Percentiles rank a stretch among this genome's conserved stretches.
phyloP scores from a whole-genome alignment of 2,329 filamentous ascomycete species.

The Cladophialophora carrionii region DNA sequence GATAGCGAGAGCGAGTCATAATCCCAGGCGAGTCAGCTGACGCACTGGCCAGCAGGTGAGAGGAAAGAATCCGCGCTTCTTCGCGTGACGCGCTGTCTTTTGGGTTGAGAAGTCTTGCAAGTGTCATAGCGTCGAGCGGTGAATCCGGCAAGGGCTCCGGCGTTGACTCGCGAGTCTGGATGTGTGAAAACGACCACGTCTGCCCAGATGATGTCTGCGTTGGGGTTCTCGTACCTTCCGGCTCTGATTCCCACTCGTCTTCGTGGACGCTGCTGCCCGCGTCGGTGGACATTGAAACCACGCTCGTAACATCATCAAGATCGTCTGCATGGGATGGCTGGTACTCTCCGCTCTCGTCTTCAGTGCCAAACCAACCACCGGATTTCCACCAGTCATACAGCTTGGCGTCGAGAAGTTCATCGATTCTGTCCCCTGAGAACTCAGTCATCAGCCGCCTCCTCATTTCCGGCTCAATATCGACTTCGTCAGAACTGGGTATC shows the following conservation, averaged over 20 bases:
- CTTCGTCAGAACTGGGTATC: slow-evolving; percentile 63
- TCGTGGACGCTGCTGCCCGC: slow-evolving; percentile 50
- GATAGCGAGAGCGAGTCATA: slow-evolving; percentile 80
- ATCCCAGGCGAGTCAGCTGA: slow-evolving; percentile 49
- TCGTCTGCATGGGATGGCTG: slow-evolving; percentile 58
- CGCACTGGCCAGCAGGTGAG: slow-evolving; percentile 62
- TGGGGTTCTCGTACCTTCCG: slow-evolving; percentile 67
- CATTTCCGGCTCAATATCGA: slow-evolving; percentile 82
- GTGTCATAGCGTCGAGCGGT: slow-evolving; percentile 66
- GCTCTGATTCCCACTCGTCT: slow-evolving; percentile 53
- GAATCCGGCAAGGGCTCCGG: slow-evolving; percentile 59
- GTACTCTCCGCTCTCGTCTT: slow-evolving; percentile 81
- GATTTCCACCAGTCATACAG: slow-evolving; percentile 84
- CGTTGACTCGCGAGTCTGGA: slow-evolving; percentile 47
- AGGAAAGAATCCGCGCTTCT: slow-evolving; percentile 78
- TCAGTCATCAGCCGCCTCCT: slow-evolving; percentile 61
- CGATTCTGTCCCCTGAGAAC: slow-evolving; percentile 45
- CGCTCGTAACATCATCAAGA: slow-evolving; percentile 76
- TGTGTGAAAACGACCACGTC: slow-evolving; percentile 35
- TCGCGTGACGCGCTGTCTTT: slow-evolving; percentile 74
- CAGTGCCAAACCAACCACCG: slow-evolving; percentile 81
- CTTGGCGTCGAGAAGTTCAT: slow-evolving; percentile 69
- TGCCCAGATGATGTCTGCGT: slow-evolving; percentile 65
- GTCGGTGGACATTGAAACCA: slow-evolving; percentile 68
- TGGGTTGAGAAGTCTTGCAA: slow-evolving; percentile 82